Percentiles rank a stretch among this genome's conserved stretches.
phyloP scores from a whole-genome alignment of 2,329 filamentous ascomycete species.

The Emergomyces africanus region DNA sequence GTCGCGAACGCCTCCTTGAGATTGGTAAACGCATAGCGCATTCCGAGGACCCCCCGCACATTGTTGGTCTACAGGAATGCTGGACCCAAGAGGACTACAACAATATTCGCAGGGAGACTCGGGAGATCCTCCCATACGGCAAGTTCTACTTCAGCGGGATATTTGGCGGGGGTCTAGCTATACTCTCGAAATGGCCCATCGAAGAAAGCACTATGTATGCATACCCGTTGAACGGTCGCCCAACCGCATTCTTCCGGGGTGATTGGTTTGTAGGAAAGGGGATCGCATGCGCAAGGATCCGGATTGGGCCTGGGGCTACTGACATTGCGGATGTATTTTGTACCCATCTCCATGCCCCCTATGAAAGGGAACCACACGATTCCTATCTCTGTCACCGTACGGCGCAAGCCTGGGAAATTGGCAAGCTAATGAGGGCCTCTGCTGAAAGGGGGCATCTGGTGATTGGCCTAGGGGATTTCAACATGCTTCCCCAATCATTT shows the following conservation, averaged over 20 bases:
- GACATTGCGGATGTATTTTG: conserved; percentile 82
- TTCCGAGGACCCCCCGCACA: conserved; percentile 57
- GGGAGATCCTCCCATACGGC: conserved; percentile 65
- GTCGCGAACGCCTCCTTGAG: conserved; percentile 63
- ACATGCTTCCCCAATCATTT: conserved; percentile 82
- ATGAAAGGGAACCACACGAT: conserved; percentile 65
- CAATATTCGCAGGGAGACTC: conserved; percentile 60
- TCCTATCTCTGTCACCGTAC: conserved; percentile 84
- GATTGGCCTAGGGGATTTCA: conserved; percentile 84
- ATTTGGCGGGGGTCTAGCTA: conserved; percentile 79
- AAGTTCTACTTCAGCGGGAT: conserved; percentile 89
- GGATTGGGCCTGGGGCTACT: conserved; percentile 49
- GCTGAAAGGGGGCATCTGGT: conserved; percentile 70
- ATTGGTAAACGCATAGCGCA: conserved; percentile 70
- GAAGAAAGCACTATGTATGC: conserved; percentile 73
- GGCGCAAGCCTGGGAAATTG: conserved; percentile 88
- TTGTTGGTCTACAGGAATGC: conserved; percentile 91
- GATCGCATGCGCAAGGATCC: conserved; percentile 68
- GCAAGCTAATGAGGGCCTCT: conserved; percentile 75
- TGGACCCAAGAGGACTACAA: conserved; percentile 80
- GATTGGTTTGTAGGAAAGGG: conserved; percentile 98
- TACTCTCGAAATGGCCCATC: conserved; percentile 85
- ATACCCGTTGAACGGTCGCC: conserved; percentile 86
- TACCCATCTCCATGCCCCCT: conserved; percentile 83
- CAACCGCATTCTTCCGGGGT: conserved; percentile 84